phyloP scores from a whole-genome alignment of 257 asterid species.

The Avicennia marina region DNA sequence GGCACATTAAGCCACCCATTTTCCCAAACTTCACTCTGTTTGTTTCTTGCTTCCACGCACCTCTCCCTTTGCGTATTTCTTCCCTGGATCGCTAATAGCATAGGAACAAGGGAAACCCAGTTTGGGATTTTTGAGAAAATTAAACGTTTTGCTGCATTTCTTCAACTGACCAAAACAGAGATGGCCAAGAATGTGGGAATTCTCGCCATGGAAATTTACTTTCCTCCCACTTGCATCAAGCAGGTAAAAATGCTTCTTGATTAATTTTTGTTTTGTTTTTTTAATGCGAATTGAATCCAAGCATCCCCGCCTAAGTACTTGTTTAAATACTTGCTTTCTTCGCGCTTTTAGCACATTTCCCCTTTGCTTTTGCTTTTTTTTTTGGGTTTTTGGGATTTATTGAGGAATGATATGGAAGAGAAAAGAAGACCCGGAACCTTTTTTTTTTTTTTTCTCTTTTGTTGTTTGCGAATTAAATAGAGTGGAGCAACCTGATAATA shows the following conservation, averaged over 20 bases:
- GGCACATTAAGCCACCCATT: conserved; percentile 18
- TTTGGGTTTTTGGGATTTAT: no score
- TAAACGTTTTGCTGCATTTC: conserved; percentile 2
- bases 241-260: conserved; percentile 15
- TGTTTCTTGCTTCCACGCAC: conserved; percentile 10
- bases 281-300: neutral
- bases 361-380: no score
- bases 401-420: no score
- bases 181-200: neutral
- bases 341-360: no score
- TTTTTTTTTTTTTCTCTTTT: no score
- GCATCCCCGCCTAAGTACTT: no score
- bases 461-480: no score
- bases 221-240: conserved; percentile 93
- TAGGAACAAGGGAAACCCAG: neutral
- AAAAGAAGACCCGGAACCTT: no score
- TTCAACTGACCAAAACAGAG: neutral
- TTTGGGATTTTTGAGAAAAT: conserved; percentile 6
- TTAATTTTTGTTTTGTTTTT: conserved; percentile 11
- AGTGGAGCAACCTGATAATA: no score
- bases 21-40: conserved; percentile 7
- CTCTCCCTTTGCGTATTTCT: conserved; percentile 9
- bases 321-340: no score
- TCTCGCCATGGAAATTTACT: conserved; percentile 79
- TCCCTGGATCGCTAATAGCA: conserved; percentile 9